Percentiles rank a stretch among this genome's conserved stretches.
Conservation (phyloP, 148 eudicot species). For the Persicaria tinctoria region DNA sequence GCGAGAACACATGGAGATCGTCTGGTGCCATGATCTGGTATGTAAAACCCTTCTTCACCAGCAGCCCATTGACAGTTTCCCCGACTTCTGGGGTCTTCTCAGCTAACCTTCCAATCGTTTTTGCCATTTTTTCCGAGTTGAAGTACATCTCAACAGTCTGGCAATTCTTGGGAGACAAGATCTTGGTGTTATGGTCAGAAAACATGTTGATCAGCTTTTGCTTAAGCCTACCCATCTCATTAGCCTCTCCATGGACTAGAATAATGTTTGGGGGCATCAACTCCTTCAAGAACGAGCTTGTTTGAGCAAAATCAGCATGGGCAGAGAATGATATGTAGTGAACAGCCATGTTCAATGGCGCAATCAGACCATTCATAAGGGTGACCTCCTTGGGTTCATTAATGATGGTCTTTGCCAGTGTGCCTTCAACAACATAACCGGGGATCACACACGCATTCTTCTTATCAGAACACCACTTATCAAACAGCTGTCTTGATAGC, state of each 20-base stretch:
- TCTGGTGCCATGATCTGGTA: constrained; percentile 91
- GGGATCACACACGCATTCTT: constrained; percentile 89
- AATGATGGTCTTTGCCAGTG: constrained; percentile 76
- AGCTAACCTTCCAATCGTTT: constrained; percentile 75
- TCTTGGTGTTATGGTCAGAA: constrained; percentile 64
- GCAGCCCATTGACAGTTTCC: constrained; percentile 60
- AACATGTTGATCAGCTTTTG: constrained; percentile 66
- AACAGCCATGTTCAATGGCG: constrained; percentile 82
- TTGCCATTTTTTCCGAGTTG: constrained; percentile 86
- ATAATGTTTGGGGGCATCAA: constrained; percentile 93
- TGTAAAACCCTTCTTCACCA: constrained; percentile 91
- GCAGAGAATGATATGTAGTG: constrained; percentile 95
- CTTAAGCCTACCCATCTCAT: constrained; percentile 89
- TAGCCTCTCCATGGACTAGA: constrained; percentile 89
- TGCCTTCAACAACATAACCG: constrained; percentile 91
- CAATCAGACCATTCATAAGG: constrained; percentile 70
- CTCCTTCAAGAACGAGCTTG: constrained; percentile 74
- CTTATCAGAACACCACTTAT: constrained; percentile 86
- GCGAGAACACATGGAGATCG: constrained; percentile 86
- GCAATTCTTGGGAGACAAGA: constrained; percentile 75
- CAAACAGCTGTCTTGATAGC: constrained; percentile 85
- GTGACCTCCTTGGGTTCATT: constrained; percentile 91
- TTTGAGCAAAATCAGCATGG: constrained; percentile 85
- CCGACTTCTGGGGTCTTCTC: constrained; percentile 72
- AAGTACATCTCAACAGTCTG: constrained; percentile 86